Evolutionary conservation across 148 eudicot species (phyloP).

Genomic region (Dianthus caryophyllus): DNA sequence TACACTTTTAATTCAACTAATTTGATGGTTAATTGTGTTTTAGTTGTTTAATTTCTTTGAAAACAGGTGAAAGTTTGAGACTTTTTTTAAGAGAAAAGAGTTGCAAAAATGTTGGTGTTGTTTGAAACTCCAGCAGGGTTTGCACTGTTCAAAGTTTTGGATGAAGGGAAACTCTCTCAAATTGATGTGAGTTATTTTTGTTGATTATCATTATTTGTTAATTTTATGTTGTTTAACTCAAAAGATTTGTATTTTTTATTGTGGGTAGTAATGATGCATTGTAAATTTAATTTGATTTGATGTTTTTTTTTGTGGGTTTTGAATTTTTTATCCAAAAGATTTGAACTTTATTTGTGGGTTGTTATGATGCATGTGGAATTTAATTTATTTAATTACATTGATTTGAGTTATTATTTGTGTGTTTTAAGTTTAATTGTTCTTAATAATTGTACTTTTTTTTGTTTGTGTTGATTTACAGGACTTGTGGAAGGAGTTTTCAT

Average conservation of each 20-base stretch:
- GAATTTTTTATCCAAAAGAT: not conserved
- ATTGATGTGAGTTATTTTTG: conserved; percentile 41
- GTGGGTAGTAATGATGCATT: too few species aligned
- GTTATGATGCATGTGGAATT: not conserved
- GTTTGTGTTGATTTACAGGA: conserved; percentile 45
- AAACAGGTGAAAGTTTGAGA: not conserved
- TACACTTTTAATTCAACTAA: not conserved
- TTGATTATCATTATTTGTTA: not conserved
- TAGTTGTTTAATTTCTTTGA: not conserved
- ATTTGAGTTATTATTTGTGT: too few species aligned
- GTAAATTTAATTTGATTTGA: not conserved
- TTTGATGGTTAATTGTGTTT: not conserved
- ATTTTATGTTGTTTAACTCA: not conserved
- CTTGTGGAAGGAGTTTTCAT: conserved; percentile 57
- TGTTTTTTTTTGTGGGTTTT: not conserved
- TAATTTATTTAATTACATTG: too few species aligned
- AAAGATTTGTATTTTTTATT: not conserved
- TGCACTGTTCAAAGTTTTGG: conserved; percentile 84
- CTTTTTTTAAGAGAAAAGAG: conserved; percentile 7
- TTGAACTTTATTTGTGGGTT: not conserved
- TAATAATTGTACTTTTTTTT: too few species aligned
- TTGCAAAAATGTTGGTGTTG: conserved; percentile 48
- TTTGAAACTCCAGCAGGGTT: conserved; percentile 90
- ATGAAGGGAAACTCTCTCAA: conserved; percentile 79
- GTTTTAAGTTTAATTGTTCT: too few species aligned